phyloP scores from a whole-genome alignment of 2,329 filamentous ascomycete genomes.

The Gaeumannomyces tritici region DNA sequence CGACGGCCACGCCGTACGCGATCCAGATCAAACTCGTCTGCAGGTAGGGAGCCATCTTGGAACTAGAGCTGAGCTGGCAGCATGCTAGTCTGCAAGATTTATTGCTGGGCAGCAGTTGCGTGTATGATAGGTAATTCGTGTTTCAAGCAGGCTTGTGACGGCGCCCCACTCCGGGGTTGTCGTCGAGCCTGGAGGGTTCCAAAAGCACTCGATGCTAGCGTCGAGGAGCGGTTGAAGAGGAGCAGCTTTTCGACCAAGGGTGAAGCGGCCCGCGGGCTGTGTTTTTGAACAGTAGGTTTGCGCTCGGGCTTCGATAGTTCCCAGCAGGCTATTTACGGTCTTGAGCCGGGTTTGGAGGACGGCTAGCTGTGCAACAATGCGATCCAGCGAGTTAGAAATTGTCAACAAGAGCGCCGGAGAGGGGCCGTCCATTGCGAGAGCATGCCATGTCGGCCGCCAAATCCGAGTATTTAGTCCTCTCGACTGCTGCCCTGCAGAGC shows the following conservation, averaged over 20 bases:
- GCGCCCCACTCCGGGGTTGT: not conserved
- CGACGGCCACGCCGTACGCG: constrained; percentile 76
- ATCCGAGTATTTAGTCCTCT: not conserved
- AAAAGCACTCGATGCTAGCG: not conserved
- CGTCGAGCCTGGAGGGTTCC: not conserved
- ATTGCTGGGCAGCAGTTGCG: not conserved
- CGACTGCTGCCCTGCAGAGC: not conserved
- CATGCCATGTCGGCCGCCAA: not conserved
- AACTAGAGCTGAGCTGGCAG: not conserved
- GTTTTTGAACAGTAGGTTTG: not conserved
- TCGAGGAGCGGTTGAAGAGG: not conserved
- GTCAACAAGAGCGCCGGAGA: not conserved
- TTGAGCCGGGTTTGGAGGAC: not conserved
- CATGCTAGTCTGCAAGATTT: not conserved
- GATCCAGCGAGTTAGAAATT: not conserved
- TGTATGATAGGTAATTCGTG: not conserved
- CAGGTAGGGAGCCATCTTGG: constrained; percentile 38
- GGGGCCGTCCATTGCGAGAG: not conserved
- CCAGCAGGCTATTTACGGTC: not conserved
- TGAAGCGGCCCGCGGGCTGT: not conserved
- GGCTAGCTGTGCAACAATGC: not conserved
- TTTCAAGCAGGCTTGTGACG: not conserved
- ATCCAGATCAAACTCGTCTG: constrained; percentile 93
- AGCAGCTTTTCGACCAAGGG: not conserved
- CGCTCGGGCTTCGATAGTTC: not conserved